phyloP scores from a whole-genome alignment of 768 basidiomycete genomes.

The Phanerodontia chrysosporium region DNA sequence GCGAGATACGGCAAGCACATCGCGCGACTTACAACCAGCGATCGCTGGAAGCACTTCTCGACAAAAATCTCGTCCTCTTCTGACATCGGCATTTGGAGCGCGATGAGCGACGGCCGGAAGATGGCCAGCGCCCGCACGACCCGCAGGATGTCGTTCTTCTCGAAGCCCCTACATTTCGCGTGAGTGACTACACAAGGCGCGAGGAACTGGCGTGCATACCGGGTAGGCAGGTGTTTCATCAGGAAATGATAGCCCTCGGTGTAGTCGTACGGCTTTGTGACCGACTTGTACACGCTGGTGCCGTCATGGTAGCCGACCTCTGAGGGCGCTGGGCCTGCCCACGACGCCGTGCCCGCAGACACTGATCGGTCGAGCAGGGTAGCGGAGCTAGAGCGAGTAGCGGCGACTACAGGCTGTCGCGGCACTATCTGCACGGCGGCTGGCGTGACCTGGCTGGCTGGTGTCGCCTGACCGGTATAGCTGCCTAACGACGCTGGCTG shows the following conservation, averaged over 20 bases:
- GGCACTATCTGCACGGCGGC: background rate
- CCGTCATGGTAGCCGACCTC: constrained; percentile 18
- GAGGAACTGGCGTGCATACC: constrained; percentile 41
- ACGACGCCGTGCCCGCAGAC: constrained; percentile 15
- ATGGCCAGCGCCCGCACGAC: constrained; percentile 93
- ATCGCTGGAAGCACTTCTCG: constrained; percentile 92
- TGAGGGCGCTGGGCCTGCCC: constrained; percentile 8
- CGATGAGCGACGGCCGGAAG: constrained; percentile 94
- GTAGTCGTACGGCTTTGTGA: constrained; percentile 82
- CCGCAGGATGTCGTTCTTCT: constrained; percentile 92
- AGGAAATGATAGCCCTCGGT: constrained; percentile 95
- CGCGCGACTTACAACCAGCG: constrained; percentile 61
- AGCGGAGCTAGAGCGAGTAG: constrained; percentile 13
- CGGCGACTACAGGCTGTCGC: background rate
- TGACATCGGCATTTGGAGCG: constrained; percentile 95
- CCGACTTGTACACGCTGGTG: constrained; percentile 57
- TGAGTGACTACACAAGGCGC: constrained; percentile 7
- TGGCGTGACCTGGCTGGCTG: background rate
- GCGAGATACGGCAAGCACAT: constrained; percentile 3
- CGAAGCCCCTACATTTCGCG: constrained; percentile 49
- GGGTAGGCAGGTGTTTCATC: constrained; percentile 86
- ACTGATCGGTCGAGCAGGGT: constrained; percentile 8
- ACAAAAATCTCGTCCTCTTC: constrained; percentile 96
- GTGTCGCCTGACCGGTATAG: constrained; percentile 3
- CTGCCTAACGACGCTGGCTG: constrained; percentile 6